Evolutionary conservation across 768 basidiomycete genomes (phyloP).

Genomic region (Cubamyces lactineus): DNA sequence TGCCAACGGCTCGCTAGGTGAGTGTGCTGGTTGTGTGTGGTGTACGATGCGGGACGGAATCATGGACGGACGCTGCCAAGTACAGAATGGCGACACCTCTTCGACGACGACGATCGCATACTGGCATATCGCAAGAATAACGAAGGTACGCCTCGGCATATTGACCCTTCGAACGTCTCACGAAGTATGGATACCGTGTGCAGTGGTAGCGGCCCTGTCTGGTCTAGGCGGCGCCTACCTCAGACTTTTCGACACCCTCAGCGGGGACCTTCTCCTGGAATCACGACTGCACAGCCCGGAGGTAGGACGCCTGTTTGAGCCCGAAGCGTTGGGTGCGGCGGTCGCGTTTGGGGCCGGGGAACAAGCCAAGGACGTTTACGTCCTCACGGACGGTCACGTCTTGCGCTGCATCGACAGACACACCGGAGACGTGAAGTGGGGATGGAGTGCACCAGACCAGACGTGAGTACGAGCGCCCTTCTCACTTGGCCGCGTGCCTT

Average conservation of each 20-base stretch:
- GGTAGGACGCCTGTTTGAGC: slow-evolving; percentile 51
- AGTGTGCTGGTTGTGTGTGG: slow-evolving; percentile 26
- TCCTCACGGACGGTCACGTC: slow-evolving; percentile 62
- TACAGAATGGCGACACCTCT: slow-evolving; percentile 81
- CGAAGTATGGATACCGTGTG: neutral
- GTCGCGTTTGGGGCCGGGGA: slow-evolving; percentile 46
- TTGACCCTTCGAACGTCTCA: too few species aligned
- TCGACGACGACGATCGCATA: slow-evolving; percentile 70
- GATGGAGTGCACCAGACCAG: slow-evolving; percentile 70
- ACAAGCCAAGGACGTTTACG: slow-evolving; percentile 45
- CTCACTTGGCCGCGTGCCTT: too few species aligned
- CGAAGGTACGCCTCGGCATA: slow-evolving; percentile 50
- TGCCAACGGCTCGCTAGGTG: slow-evolving; percentile 73
- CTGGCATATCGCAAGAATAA: slow-evolving; percentile 60
- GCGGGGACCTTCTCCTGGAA: slow-evolving; percentile 71
- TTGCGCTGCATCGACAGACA: slow-evolving; percentile 53
- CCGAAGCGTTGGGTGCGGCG: slow-evolving; percentile 57
- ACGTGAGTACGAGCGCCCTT: slow-evolving; percentile 47
- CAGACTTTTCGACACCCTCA: slow-evolving; percentile 64
- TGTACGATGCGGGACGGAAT: neutral
- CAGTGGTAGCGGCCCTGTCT: slow-evolving; percentile 75
- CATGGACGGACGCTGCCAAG: slow-evolving; percentile 16
- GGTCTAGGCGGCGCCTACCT: slow-evolving; percentile 72
- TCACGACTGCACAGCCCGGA: slow-evolving; percentile 54
- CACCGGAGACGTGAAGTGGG: slow-evolving; percentile 66